These are phyloP conservation scores for Margaritispora aquatica DNA, from an alignment of 495 filamentous ascomycete genomes.

Conservation along the genomic window DNA sequence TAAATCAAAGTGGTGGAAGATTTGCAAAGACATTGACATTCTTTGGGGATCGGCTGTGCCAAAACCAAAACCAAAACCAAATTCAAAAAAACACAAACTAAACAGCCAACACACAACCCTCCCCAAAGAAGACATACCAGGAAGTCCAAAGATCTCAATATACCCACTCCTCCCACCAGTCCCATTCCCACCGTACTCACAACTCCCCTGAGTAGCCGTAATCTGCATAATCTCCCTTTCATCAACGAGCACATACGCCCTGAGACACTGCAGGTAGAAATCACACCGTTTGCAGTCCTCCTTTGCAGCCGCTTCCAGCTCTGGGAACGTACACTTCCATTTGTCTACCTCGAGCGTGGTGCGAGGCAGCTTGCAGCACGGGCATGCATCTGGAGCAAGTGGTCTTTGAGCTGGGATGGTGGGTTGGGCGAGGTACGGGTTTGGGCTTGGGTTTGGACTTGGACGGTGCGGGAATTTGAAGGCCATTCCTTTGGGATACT, in stretches of 20 bases:
- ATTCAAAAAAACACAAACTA: too few species aligned
- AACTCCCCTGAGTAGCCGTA: neutral
- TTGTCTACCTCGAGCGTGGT: neutral
- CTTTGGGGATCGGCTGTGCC: too few species aligned
- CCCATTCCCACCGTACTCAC: neutral
- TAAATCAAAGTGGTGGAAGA: too few species aligned
- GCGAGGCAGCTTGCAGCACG: neutral
- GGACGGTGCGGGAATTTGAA: neutral
- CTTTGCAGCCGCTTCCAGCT: neutral
- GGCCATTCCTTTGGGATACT: too few species aligned
- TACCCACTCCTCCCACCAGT: neutral
- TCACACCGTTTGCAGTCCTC: neutral
- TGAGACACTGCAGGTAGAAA: neutral
- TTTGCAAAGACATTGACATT: too few species aligned
- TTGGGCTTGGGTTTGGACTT: too few species aligned
- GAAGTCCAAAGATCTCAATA: neutral
- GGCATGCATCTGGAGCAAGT: neutral
- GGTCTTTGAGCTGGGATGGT: too few species aligned
- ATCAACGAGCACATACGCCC: neutral
- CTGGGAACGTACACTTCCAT: neutral
- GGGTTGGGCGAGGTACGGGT: too few species aligned
- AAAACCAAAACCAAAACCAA: neutral
- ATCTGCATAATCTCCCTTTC: neutral
- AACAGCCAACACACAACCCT: too few species aligned
- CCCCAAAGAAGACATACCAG: neutral